These are phyloP conservation scores for Oryza punctata DNA, from an alignment of 176 grass and related monocot genomes.

Conservation along the genomic window DNA sequence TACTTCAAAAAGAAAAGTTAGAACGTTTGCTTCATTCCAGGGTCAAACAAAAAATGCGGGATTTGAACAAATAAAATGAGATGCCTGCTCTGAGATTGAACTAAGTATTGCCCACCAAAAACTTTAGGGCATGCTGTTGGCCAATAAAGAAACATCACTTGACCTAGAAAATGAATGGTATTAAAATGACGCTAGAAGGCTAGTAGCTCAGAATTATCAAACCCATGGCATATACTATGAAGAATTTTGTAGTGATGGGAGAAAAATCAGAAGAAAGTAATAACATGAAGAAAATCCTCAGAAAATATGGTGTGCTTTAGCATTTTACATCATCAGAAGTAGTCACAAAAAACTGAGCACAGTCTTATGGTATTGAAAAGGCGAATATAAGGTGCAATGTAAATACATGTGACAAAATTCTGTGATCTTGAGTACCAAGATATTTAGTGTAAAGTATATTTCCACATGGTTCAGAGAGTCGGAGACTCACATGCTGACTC, in stretches of 20 bases:
- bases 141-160: conserved; percentile 5
- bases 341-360: neutral
- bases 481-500: conserved; percentile 21
- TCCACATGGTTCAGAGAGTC: neutral
- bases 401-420: neutral
- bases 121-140: neutral
- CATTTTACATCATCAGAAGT: neutral
- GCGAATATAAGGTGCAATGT: neutral
- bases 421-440: neutral
- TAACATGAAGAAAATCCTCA: neutral
- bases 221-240: neutral
- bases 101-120: neutral
- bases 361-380: neutral
- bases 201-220: neutral
- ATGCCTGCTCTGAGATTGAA: neutral
- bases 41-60: neutral
- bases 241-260: neutral
- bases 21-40: conserved; percentile 1
- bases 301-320: neutral
- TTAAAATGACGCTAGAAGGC: neutral
- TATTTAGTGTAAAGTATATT: neutral
- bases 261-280: neutral
- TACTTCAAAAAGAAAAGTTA: neutral
- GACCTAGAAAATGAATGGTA: neutral
- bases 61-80: neutral